Base-by-base conservation (phyloP, 106 monocot species). In the Acorus gramineus region DNA sequence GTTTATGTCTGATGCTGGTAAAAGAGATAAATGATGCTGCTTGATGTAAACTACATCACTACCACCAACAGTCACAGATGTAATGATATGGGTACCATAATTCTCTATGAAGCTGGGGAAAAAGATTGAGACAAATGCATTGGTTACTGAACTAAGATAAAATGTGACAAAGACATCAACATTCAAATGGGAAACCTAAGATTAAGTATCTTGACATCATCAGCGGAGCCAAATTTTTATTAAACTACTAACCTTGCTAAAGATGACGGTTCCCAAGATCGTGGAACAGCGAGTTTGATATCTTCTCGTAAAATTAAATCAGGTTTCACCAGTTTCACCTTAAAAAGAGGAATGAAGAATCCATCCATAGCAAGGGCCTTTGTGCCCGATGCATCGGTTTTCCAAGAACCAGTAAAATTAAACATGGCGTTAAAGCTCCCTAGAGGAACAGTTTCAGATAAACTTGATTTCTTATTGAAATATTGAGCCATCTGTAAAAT, bases 401-500 rank as follows among this genome's bases (percentile, higher is more conserved):
- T 81, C 79, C 77, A 79, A 13, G 73, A 84, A 2, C 89, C 93
- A 66, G 86, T 94, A 55, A 94, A 94, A 71, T 73, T 89, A 78
- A 94, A 94, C 84, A 86, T 78, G 55, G 93, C 81, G 57, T 94
- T 94, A 66, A 94, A 94, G 66, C 86, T 77, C 3, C 93, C 93
- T 13, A 94, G 84, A 52, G 89, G 86, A 44, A 89, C 64, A 44
- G 63, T 64, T 62, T 76, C 86, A 46, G 63, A 61, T 52, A 94
- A 76, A 46, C 74, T 72, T 46, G 84, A 84, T 71, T 80, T 90
- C 54, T 66, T 59, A 64, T 94, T 94, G 76, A 94, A 94, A 78
- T 86, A 76, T 57, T 76, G 71, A 28, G 86, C 86, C 94, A 94
- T 94, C 90, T 95, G 74, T 28, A 28, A 28, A 28, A 28, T 28